Conservation (phyloP, 1,139 yeast genomes). For the Wickerhamomyces sp. region DNA sequence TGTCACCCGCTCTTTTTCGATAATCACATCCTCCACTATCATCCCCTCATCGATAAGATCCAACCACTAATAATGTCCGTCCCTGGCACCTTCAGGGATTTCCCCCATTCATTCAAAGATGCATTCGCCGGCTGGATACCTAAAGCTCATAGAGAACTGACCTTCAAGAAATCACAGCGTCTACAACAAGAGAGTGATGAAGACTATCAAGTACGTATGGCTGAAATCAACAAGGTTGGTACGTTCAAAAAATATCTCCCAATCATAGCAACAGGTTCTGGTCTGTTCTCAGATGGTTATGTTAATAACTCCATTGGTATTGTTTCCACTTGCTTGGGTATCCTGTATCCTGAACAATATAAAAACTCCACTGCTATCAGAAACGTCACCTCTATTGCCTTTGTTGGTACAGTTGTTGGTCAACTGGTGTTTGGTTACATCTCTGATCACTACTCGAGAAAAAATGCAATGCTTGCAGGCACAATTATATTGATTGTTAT, state of each 20-base stretch:
- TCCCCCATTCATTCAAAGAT: conserved; percentile 40
- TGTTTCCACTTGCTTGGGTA: conserved; percentile 61
- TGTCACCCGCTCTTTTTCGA: too few species aligned
- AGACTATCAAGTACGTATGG: conserved; percentile 27
- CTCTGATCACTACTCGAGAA: conserved; percentile 75
- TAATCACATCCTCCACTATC: too few species aligned
- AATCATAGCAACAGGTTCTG: conserved; percentile 85
- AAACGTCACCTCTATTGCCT: conserved; percentile 83
- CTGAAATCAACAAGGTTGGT: conserved; percentile 23
- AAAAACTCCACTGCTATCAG: conserved; percentile 60
- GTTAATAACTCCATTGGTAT: conserved; percentile 79
- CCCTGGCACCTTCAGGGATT: conserved; percentile 34
- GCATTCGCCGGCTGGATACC: conserved; percentile 37
- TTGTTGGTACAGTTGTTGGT: conserved; percentile 90
- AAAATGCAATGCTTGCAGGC: conserved; percentile 73
- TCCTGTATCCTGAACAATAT: conserved; percentile 60
- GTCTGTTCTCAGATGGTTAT: conserved; percentile 87
- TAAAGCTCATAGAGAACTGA: conserved; percentile 33
- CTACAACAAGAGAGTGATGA: conserved; percentile 16
- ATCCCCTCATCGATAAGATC: too few species aligned
- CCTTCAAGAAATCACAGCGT: conserved; percentile 28
- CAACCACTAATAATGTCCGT: too few species aligned
- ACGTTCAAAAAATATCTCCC: conserved; percentile 48
- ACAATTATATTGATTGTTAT: conserved; percentile 68
- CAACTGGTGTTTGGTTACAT: conserved; percentile 74